Evolutionary conservation across 345 rosid genomes (phyloP).

Genomic region (Citrus medica): DNA sequence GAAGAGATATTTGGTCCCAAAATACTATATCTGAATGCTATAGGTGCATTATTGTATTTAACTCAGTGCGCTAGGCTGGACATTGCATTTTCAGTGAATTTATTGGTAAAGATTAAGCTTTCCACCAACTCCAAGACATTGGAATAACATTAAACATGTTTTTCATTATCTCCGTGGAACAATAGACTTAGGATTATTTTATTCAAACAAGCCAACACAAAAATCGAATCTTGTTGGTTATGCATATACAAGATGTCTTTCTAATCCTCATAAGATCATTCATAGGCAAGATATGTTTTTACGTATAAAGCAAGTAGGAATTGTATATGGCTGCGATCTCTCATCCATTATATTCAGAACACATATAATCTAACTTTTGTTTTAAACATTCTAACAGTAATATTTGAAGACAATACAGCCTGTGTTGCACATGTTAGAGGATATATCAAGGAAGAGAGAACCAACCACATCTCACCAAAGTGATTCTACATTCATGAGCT

Average conservation of each 20-base stretch:
- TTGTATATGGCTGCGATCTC: too few relatives aligned
- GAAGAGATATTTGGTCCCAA: not conserved
- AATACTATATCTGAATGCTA: not conserved
- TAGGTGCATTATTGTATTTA: not conserved
- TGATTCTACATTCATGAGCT: too few relatives aligned
- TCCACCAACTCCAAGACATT: not conserved
- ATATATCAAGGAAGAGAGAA: too few relatives aligned
- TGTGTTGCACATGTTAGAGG: too few relatives aligned
- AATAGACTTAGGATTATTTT: not conserved
- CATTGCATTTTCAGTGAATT: not conserved
- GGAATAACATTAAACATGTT: not conserved
- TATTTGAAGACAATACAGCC: too few relatives aligned
- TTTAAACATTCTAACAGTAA: too few relatives aligned
- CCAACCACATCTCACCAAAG: too few relatives aligned
- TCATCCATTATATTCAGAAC: too few relatives aligned
- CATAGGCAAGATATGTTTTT: not conserved
- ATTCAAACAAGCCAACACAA: not conserved
- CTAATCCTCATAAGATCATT: not conserved
- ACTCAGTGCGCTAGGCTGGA: not conserved
- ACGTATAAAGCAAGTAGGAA: not conserved
- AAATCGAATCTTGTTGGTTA: not conserved
- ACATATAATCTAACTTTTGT: too few relatives aligned
- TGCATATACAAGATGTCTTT: not conserved
- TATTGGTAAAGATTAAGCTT: not conserved
- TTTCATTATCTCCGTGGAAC: not conserved